Evolutionary conservation across 164 flowering plant genomes (phyloP), one percentile per base, ranked within the genome.

Genomic region (Pachysandra terminalis): DNA sequence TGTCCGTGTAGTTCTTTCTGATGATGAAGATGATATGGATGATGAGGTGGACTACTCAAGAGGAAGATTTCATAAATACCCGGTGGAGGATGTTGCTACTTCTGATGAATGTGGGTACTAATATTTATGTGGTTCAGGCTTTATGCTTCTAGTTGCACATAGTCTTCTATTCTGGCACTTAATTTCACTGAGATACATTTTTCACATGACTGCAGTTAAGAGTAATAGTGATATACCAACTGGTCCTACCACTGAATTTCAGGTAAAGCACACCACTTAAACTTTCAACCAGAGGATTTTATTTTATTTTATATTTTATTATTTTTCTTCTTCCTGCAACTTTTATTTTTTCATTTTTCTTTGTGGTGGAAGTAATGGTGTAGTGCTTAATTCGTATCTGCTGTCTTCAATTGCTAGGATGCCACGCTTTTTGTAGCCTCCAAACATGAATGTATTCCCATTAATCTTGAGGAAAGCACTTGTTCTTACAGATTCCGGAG

Each of bases 1-100:
- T 73, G 61, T 68, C 53, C 95, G 94, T 23, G 68, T 91, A 59
- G 78, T 96, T 45, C 82, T 91, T 69, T 96, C 96, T 71, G 99
- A 96, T 81, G 97, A 92, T 82, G 98, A 94, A 66, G 84, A 59
- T 67, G 91, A 89, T 66, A 70, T 54, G 59, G 60, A 64, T 25
- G 77, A 77, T 72, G 82, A 76, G 71, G 61, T 45, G 15, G 73
- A 66, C 35, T 59, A 53, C 58, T 73, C 80, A 19, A 74, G 68
- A 62, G 75, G 68, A 63, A 74, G 77, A 66, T 49, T 65, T 59
- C 69, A 32, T 28, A 71, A 57, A 16, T 23, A 23, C 45, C 76
- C 73, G 14, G 48, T 45, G 1, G 90, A 85, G 55, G 80, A 73
- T 70, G 68, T 78, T 69, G 84, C 82, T 56, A 81, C 89, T 71